These are phyloP conservation scores for Hygrocybe coccinea DNA, from an alignment of 768 basidiomycete species.

Conservation along the genomic window DNA sequence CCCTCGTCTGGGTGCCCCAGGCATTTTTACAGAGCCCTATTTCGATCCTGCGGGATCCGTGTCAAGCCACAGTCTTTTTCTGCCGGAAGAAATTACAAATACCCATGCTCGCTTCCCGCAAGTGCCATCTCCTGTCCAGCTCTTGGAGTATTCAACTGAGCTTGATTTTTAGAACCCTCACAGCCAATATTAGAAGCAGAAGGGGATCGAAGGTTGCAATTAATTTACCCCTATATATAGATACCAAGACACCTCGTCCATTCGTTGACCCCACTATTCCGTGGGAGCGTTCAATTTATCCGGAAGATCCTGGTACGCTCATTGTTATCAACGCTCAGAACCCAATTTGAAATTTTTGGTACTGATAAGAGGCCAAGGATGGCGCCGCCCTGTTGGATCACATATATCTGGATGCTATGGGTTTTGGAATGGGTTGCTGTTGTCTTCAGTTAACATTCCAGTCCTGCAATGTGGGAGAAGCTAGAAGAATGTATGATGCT, in stretches of 20 bases:
- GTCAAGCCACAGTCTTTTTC: conserved; percentile 90
- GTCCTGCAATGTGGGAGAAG: conserved; percentile 89
- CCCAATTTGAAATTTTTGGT: neutral
- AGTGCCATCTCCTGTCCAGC: conserved; percentile 33
- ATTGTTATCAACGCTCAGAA: neutral
- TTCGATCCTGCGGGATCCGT: conserved; percentile 67
- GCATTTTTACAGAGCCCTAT: conserved; percentile 89
- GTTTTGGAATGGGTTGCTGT: conserved; percentile 99
- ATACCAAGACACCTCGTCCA: conserved; percentile 79
- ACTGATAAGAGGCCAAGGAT: conserved; percentile 67
- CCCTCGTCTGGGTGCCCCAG: conserved; percentile 84
- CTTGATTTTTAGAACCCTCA: conserved; percentile 73
- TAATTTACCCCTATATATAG: conserved; percentile 89
- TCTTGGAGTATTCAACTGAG: conserved; percentile 7
- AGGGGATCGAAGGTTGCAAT: conserved; percentile 93
- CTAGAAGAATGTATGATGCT: conserved; percentile 92
- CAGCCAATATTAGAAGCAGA: conserved; percentile 88
- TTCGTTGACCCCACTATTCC: conserved; percentile 93
- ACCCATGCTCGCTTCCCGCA: conserved; percentile 98
- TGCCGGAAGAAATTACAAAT: conserved; percentile 94
- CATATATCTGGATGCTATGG: conserved; percentile 99
- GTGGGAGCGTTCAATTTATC: conserved; percentile 75
- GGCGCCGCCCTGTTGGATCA: conserved; percentile 87
- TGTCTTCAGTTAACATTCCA: conserved; percentile 98
- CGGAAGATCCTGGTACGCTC: conserved; percentile 73